A percentile compares a stretch with the other conserved stretches of the same genome.
These are phyloP conservation scores for Debaryomyces hansenii DNA, from an alignment of 805 yeast species.

Conservation along the genomic window DNA sequence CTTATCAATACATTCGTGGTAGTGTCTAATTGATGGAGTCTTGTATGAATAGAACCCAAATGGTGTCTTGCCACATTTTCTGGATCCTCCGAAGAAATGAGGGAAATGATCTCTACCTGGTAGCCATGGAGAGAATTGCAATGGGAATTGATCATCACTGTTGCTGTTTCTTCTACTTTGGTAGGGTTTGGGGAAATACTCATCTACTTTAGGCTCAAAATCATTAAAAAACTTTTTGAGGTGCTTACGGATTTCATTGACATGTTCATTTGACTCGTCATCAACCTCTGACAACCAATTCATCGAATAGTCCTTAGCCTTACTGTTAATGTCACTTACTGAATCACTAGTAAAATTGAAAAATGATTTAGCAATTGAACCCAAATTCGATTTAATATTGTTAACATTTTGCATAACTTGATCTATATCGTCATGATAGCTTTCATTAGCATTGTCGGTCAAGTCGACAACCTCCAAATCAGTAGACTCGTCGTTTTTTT, in stretches of 20 bases:
- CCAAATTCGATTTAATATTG: conserved; percentile 23
- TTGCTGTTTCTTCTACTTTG: conserved; percentile 13
- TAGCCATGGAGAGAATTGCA: conserved; percentile 4
- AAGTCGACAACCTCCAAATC: conserved; percentile 1
- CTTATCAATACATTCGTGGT: conserved; percentile 59
- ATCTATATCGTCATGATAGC: conserved; percentile 19
- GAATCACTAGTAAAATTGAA: conserved; percentile 22
- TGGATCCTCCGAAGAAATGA: conserved; percentile 15
- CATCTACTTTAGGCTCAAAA: conserved; percentile 8
- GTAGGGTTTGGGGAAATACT: conserved; percentile 21
- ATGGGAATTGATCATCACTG: conserved; percentile 3
- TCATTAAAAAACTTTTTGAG: background rate
- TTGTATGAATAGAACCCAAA: conserved; percentile 54
- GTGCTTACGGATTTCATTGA: conserved; percentile 4
- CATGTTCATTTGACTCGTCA: conserved; percentile 3
- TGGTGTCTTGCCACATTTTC: conserved; percentile 27
- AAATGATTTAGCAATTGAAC: conserved; percentile 24
- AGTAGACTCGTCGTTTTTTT: conserved; percentile 1
- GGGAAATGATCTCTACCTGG: conserved; percentile 1
- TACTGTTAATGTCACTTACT: conserved; percentile 20
- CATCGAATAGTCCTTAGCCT: conserved; percentile 17
- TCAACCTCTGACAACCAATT: conserved; percentile 16
- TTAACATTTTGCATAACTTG: conserved; percentile 22
- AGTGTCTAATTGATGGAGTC: conserved; percentile 58
- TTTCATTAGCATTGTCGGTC: conserved; percentile 9